phyloP scores from a whole-genome alignment of 176 grass and related monocot species.

The Alopecurus myosuroides region DNA sequence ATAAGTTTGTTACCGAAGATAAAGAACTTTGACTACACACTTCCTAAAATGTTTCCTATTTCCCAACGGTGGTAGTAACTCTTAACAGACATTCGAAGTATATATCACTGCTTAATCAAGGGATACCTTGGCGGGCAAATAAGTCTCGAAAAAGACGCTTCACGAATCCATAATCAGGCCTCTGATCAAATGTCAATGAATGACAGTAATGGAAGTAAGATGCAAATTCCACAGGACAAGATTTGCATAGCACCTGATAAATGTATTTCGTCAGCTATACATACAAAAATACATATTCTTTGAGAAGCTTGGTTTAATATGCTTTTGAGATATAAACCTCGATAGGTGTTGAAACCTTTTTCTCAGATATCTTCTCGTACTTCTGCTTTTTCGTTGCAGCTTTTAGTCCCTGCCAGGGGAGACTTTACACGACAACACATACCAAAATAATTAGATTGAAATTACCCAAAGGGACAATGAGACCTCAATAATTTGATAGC shows the following conservation, averaged over 20 bases:
- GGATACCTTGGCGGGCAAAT: conserved; percentile 72
- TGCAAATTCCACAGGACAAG: conserved; percentile 78
- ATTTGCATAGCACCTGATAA: conserved; percentile 87
- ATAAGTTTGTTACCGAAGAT: background rate
- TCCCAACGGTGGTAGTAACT: background rate
- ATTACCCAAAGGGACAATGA: background rate
- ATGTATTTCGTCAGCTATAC: conserved; percentile 3
- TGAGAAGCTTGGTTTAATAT: conserved; percentile 2
- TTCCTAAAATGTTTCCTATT: background rate
- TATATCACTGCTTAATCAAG: background rate
- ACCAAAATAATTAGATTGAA: conserved; percentile 25
- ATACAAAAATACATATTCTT: background rate
- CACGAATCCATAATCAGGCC: conserved; percentile 89
- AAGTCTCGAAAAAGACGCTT: conserved; percentile 91
- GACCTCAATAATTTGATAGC: background rate
- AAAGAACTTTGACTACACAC: background rate
- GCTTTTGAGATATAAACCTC: conserved; percentile 55
- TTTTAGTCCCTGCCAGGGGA: conserved; percentile 98
- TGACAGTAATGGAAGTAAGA: conserved; percentile 99
- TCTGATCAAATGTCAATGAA: conserved; percentile 92
- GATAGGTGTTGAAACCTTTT: conserved; percentile 83
- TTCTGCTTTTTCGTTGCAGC: conserved; percentile 93
- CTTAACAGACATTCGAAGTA: background rate
- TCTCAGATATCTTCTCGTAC: conserved; percentile 94
- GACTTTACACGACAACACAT: conserved; percentile 44